Conservation (phyloP, 192 early-diverging fungal species). For the Coemansia sp. region DNA sequence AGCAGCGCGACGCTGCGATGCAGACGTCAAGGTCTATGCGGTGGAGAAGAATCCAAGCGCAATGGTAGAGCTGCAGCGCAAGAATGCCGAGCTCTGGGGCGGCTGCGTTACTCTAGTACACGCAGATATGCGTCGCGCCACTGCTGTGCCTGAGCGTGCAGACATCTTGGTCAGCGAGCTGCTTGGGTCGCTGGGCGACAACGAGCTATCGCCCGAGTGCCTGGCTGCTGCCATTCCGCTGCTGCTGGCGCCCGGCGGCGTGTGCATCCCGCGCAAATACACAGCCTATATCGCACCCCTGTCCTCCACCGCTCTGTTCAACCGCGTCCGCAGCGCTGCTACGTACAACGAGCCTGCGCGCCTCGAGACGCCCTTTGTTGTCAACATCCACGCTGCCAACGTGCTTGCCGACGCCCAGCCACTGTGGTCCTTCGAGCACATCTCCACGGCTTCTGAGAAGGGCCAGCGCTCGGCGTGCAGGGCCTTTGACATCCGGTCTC, state of each 20-base stretch:
- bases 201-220: conserved; percentile 99
- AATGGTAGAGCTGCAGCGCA: conserved; percentile 75
- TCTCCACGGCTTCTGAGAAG: conserved; percentile 41
- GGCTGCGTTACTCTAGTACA: conserved; percentile 79
- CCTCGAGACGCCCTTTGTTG: conserved; percentile 96
- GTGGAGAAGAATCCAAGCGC: conserved; percentile 98
- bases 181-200: conserved; percentile 97
- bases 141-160: conserved; percentile 65
- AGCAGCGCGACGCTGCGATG: conserved; percentile 65
- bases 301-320: conserved; percentile 80
- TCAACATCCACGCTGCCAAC: conserved; percentile 81
- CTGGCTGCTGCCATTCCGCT: conserved; percentile 81
- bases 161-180: conserved; percentile 97
- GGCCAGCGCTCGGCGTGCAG: conserved; percentile 64
- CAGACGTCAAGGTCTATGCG: conserved; percentile 72
- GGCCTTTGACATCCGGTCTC: conserved; percentile 57
- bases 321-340: conserved; percentile 58
- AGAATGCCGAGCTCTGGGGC: conserved; percentile 74
- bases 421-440: conserved; percentile 81
- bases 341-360: conserved; percentile 61
- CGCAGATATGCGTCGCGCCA: conserved; percentile 89
- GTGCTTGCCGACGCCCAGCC: conserved; percentile 67
- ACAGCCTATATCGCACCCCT: conserved; percentile 83
- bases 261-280: conserved; percentile 89
- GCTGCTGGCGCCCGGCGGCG: conserved; percentile 68